Evolutionary conservation across 371 early-diverging fungal species (phyloP), one percentile per base, ranked within the genome.

Genomic region (Mortierella sp.): DNA sequence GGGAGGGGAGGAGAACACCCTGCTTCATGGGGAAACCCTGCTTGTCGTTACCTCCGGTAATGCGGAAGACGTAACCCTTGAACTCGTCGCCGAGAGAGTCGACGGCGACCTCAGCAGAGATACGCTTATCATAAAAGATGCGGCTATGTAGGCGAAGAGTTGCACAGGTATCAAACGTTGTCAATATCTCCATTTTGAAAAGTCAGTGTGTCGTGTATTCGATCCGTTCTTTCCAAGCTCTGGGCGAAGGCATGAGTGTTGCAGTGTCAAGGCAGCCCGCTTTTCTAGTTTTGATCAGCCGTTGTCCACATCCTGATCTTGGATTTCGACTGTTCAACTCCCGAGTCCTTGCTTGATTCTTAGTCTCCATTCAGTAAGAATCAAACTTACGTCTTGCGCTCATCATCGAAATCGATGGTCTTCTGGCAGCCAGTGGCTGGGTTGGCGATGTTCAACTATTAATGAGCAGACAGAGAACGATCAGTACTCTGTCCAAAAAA

Each of bases 11-110:
- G 69, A 97, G 90, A 63, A 99, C 94, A 90, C 97, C 97, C 87
- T 96, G 95, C 93, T 96, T 98, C 94, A 94, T 94, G 80, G 94
- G 94, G 92, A 94, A 94, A 85, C 99, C 99, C 91, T 99, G 99
- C 89, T 97, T 97, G 91, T 99, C 99, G 90, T 98, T 96, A 79
- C 99, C 99, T 80, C 99, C 99, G 67, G 96, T 94, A 81, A 99
- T 96, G 82, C 96, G 94, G 90, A 99, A 94, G 79, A 98, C 92
- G 89, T 95, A 98, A 68, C 99, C 99, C 89, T 95, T 95, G 94
- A 96, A 99, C 87, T 99, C 99, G 75, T 96, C 96, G 78, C 97
- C 96, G 79, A 99, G 89, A 48, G 94, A 82, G 83, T 96, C 97
- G 67, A 94, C 99, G 73, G 95, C 87, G 71, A 99, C 95, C 84